Evolutionary conservation across 1,284 basidiomycete species (phyloP), one percentile per base, ranked within the genome.

Genomic region (Pholiota adiposa): DNA sequence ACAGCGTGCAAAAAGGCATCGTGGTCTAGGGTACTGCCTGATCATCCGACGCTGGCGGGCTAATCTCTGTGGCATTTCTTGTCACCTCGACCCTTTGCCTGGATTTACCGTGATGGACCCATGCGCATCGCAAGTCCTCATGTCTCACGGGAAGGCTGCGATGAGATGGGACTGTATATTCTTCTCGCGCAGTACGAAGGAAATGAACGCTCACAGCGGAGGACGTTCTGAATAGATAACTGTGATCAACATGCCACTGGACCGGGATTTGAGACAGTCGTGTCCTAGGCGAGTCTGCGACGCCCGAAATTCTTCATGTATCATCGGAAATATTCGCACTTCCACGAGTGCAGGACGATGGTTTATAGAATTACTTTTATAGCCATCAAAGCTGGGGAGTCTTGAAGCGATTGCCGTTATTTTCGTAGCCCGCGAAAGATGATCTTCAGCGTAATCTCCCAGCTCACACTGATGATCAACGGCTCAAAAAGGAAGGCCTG

Each of bases 41-140:
- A 29, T 11, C 31, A 50, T 50, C 48, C 48, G 48, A 33, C 48
- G 7, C 31, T 34, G 48, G 3, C 48, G 48, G 48, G 6, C 33
- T 18, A 31, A 21, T 33, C 19, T 31, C 18, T 50, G 5, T 31
- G 48, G 31, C 48, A 50, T 18, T 50, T 34, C 48, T 50, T 50
- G 48, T 31, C 48, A 50, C 8, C 18, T 50, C 48, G 48, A 50
- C 48, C 48, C 48, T 33, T 50, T 46, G 44, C 44, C 48, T 50
- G 27, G 48, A 50, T 23, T 50, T 6, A 12, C 18, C 25, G 16
- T 14, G 31, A 5, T 50, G 2, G 48, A 27, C 48, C 48, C 48
- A 31, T 50, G 48, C 44, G 14, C 16, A 23, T 46, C 25, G 21
- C 18, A 46, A n/a, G 2, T 16, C 9, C 23, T 23, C 21, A 46